Conservation (phyloP, 345 rosid genomes). For the Orychophragmus violaceus region DNA sequence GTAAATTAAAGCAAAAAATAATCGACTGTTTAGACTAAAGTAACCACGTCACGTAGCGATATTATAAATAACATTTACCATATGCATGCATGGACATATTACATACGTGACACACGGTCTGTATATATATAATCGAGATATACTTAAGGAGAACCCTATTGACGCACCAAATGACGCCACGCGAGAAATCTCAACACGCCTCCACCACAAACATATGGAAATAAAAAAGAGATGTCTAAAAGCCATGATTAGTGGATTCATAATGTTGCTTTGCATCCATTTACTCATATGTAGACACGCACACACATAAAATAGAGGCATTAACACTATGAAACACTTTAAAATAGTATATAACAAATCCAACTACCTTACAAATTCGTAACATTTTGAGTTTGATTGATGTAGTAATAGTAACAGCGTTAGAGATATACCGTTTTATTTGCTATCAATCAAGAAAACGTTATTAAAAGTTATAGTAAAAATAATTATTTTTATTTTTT, state of each 20-base stretch:
- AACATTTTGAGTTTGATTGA: no score
- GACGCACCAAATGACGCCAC: conserved; percentile 22
- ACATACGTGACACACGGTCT: not conserved
- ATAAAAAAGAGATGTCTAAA: not conserved
- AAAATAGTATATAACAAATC: no score
- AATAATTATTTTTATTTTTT: no score
- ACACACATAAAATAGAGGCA: not conserved
- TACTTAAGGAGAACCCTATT: not conserved
- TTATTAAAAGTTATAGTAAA: no score
- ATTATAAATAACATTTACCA: not conserved
- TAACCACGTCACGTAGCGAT: not conserved
- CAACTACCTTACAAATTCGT: no score
- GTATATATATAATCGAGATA: not conserved
- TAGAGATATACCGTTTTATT: no score
- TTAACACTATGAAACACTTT: no score
- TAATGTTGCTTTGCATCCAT: conserved; percentile 1
- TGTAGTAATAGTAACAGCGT: no score
- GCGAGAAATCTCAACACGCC: conserved; percentile 13
- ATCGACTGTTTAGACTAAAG: not conserved
- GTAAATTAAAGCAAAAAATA: not conserved
- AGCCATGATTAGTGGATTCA: conserved; percentile 19
- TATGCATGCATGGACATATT: not conserved
- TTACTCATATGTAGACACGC: not conserved
- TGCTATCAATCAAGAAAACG: no score
- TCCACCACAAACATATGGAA: conserved; percentile 19